phyloP scores from a whole-genome alignment of 768 basidiomycete species.

The Mycena vitilis region DNA sequence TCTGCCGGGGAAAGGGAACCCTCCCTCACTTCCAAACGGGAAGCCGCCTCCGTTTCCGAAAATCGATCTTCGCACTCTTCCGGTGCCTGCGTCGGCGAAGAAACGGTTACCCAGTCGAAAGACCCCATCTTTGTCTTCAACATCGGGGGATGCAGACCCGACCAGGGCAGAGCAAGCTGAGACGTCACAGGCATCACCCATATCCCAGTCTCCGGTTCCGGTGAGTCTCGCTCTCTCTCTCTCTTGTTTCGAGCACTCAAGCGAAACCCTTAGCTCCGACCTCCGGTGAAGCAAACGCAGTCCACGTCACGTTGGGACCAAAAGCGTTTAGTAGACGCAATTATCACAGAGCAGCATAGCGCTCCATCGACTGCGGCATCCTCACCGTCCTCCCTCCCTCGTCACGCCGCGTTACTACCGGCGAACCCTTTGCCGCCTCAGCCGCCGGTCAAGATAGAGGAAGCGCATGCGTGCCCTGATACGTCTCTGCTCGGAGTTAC shows the following conservation, averaged over 20 bases:
- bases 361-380: neutral
- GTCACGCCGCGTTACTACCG: neutral
- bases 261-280: neutral
- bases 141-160: neutral
- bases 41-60: neutral
- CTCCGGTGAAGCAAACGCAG: neutral
- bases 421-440: neutral
- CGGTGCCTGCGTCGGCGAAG: neutral
- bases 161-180: no score
- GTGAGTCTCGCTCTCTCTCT: constrained; percentile 9
- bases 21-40: neutral
- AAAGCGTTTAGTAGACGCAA: constrained; percentile 21
- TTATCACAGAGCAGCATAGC: constrained; percentile 26
- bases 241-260: no score
- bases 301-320: neutral
- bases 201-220: neutral
- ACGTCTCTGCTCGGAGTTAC: neutral
- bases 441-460: constrained; percentile 2
- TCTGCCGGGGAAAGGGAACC: neutral
- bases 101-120: neutral
- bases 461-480: neutral
- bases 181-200: neutral
- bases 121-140: neutral
- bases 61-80: constrained; percentile 18
- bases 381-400: neutral